Evolutionary conservation across 768 basidiomycete species (phyloP).

Genomic region (Lactarius pseudohatsudake): DNA sequence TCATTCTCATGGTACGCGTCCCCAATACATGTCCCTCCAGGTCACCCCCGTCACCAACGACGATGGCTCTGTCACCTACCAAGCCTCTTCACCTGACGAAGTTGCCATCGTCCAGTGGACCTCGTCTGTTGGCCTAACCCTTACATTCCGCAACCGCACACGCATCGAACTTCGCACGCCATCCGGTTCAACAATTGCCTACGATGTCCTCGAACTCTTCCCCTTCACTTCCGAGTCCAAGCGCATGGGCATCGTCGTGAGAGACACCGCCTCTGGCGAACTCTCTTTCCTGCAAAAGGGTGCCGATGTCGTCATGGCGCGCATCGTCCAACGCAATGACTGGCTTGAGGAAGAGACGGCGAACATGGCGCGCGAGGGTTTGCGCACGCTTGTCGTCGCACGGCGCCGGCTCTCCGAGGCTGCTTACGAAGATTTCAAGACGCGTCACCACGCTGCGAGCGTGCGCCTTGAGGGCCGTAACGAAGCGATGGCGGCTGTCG

Average conservation of each 20-base stretch:
- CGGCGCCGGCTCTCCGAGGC: conserved; percentile 71
- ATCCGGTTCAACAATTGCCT: conserved; percentile 59
- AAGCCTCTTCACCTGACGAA: conserved; percentile 98
- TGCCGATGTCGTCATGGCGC: conserved; percentile 97
- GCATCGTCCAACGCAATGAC: conserved; percentile 93
- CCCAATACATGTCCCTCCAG: conserved; percentile 41
- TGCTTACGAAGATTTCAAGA: conserved; percentile 72
- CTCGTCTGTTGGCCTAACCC: conserved; percentile 87
- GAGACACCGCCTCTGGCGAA: conserved; percentile 71
- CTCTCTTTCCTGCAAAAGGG: conserved; percentile 94
- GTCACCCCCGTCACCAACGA: conserved; percentile 95
- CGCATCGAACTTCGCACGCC: conserved; percentile 83
- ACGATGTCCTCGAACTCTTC: conserved; percentile 91
- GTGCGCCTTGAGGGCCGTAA: conserved; percentile 75
- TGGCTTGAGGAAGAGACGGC: conserved; percentile 99
- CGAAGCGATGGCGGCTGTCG: conserved; percentile 75
- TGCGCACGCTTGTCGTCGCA: conserved; percentile 92
- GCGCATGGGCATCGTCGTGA: conserved; percentile 97
- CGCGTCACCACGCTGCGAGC: conserved; percentile 72
- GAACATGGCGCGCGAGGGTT: conserved; percentile 96
- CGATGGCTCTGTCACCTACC: conserved; percentile 93
- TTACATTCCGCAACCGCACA: conserved; percentile 86
- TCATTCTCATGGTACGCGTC: not conserved
- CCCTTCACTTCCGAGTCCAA: conserved; percentile 99
- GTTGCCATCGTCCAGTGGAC: conserved; percentile 99